Conservation (phyloP, 495 filamentous ascomycete species). For the Talaromyces adpressus region DNA sequence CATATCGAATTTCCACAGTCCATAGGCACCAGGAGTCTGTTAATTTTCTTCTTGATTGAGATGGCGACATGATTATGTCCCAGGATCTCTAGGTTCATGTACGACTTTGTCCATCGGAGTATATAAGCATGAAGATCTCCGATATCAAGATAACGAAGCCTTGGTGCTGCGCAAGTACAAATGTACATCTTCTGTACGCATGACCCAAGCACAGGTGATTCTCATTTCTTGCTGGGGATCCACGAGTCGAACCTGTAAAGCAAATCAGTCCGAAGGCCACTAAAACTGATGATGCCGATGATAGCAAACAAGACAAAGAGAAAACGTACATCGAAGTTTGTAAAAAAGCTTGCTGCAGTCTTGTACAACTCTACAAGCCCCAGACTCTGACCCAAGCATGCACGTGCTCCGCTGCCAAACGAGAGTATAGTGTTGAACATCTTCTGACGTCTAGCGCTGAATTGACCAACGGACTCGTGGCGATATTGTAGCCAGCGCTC, state of each 20-base stretch:
- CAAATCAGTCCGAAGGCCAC: background rate
- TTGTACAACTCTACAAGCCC: background rate
- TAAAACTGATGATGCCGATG: background rate
- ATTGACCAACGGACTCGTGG: background rate
- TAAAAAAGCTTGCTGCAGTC: background rate
- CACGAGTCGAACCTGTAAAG: background rate
- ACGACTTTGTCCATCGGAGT: too few relatives aligned
- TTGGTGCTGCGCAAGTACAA: background rate
- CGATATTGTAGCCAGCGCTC: slow-evolving; percentile 43
- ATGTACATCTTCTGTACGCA: background rate
- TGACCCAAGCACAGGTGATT: background rate
- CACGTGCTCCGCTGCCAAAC: background rate
- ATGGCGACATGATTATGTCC: too few relatives aligned
- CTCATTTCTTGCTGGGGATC: background rate
- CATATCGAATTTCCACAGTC: too few relatives aligned
- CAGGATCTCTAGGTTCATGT: too few relatives aligned
- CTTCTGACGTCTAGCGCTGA: background rate
- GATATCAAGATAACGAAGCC: too few relatives aligned
- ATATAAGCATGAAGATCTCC: too few relatives aligned
- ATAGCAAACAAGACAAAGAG: background rate
- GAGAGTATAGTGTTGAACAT: background rate
- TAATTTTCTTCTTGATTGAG: too few relatives aligned
- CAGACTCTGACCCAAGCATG: background rate
- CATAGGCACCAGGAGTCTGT: too few relatives aligned
- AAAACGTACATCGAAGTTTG: background rate